These are phyloP conservation scores for Globisporangium solare DNA, from an alignment of 352 stramenopile genomes.

Conservation along the genomic window DNA sequence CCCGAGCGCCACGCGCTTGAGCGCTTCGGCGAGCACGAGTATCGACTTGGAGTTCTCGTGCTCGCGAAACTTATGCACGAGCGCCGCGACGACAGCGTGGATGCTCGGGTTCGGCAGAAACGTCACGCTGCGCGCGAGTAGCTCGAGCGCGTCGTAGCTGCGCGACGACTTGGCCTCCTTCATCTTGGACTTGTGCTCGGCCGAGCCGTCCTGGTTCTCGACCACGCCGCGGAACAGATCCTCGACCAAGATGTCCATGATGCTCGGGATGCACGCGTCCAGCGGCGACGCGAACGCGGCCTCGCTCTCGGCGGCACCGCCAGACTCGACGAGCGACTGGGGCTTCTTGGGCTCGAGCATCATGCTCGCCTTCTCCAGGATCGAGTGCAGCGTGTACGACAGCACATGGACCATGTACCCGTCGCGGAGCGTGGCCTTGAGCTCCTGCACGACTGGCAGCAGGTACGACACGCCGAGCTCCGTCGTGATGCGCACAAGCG, in stretches of 20 bases:
- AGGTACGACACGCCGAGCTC: conserved; percentile 87
- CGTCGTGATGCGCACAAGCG: conserved; percentile 93
- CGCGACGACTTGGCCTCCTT: conserved; percentile 79
- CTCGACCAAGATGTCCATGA: conserved; percentile 79
- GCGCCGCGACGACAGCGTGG: conserved; percentile 63
- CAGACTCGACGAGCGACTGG: conserved; percentile 23
- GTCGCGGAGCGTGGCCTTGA: conserved; percentile 77
- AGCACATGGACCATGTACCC: conserved; percentile 86
- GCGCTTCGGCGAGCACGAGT: conserved; percentile 57
- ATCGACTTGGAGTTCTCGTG: conserved; percentile 53
- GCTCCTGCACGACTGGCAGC: conserved; percentile 76
- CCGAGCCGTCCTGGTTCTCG: conserved; percentile 50
- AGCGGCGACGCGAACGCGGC: conserved; percentile 51
- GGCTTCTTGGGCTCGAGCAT: conserved; percentile 51
- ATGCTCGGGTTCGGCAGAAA: conserved; percentile 84
- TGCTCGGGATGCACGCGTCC: conserved; percentile 70
- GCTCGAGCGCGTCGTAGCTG: conserved; percentile 71
- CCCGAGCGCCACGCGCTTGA: conserved; percentile 76
- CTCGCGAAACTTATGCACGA: conserved; percentile 75
- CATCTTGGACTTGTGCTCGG: conserved; percentile 80
- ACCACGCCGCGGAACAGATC: conserved; percentile 76
- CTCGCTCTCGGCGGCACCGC: conserved; percentile 23
- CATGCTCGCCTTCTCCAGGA: conserved; percentile 73
- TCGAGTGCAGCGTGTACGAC: conserved; percentile 81
- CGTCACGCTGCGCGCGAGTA: conserved; percentile 74